phyloP scores from a whole-genome alignment of 1,284 basidiomycete genomes.

The Naganishia sp. region DNA sequence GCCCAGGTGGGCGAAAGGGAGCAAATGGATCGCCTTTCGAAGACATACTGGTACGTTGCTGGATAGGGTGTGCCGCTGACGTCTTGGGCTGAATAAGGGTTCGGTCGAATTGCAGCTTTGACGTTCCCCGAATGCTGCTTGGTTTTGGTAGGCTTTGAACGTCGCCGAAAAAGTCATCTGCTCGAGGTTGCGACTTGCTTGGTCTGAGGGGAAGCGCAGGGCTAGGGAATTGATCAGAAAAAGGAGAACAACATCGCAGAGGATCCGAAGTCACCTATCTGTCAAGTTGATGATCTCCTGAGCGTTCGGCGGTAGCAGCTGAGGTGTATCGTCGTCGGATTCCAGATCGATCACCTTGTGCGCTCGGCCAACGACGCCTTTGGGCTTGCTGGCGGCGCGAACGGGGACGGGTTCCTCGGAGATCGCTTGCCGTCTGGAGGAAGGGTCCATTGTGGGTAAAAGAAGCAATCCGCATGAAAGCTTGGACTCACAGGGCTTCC shows the following conservation, averaged over 20 bases:
- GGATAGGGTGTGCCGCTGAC: constrained; percentile 10
- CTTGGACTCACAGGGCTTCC: constrained; percentile 15
- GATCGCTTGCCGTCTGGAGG: constrained; percentile 14
- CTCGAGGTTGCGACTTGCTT: constrained; percentile 11
- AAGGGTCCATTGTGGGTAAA: not conserved
- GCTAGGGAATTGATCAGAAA: not conserved
- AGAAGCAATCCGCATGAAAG: not conserved
- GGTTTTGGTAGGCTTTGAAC: constrained; percentile 20
- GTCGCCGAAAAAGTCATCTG: constrained; percentile 21
- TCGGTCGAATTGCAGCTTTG: constrained; percentile 13
- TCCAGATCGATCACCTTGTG: constrained; percentile 22
- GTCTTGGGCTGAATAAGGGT: not conserved
- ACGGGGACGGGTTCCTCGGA: constrained; percentile 8
- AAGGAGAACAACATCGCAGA: no score
- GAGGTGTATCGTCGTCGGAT: constrained; percentile 21
- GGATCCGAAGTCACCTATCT: constrained; percentile 1
- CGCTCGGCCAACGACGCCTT: constrained; percentile 1
- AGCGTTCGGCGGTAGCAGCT: not conserved
- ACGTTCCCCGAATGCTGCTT: constrained; percentile 19
- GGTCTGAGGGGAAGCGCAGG: constrained; percentile 6
- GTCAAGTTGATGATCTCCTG: constrained; percentile 18
- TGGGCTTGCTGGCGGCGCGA: constrained; percentile 1
- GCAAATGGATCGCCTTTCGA: constrained; percentile 18
- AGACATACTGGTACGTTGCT: not conserved
- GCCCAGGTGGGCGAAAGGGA: constrained; percentile 16